Conservation (phyloP, 75 land plant genomes). For the Gnetum montanum region DNA sequence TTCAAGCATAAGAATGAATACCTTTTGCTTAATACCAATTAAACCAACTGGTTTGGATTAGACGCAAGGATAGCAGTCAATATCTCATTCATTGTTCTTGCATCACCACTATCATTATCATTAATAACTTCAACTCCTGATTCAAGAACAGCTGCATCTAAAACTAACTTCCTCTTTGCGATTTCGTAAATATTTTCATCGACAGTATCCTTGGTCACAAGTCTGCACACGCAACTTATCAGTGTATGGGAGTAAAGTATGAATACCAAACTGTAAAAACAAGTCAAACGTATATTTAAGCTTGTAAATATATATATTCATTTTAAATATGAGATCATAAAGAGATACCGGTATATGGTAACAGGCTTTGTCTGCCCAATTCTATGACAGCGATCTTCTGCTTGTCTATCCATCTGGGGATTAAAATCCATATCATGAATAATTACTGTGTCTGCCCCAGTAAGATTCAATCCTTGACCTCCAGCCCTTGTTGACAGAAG, state of each 20-base stretch:
- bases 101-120: slow-evolving; percentile 59
- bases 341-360: slow-evolving; percentile 69
- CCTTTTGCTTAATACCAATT: neutral
- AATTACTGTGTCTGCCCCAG: slow-evolving; percentile 95
- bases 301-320: too few species aligned
- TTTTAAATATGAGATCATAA: too few species aligned
- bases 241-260: neutral
- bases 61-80: slow-evolving; percentile 51
- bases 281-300: too few species aligned
- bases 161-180: slow-evolving; percentile 77
- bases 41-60: neutral
- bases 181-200: slow-evolving; percentile 95
- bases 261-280: neutral
- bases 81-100: slow-evolving; percentile 91
- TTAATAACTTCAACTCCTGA: slow-evolving; percentile 44
- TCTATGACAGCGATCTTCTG: slow-evolving; percentile 98
- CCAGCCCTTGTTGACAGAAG: slow-evolving; percentile 97
- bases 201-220: slow-evolving; percentile 88
- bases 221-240: slow-evolving; percentile 43
- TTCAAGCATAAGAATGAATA: too few species aligned
- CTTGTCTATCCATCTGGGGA: slow-evolving; percentile 99
- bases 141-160: slow-evolving; percentile 97
- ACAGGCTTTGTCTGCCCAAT: slow-evolving; percentile 95
- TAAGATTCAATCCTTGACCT: slow-evolving; percentile 92
- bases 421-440: slow-evolving; percentile 99